Base-by-base conservation (phyloP, 805 yeast genomes). In the Metschnikowia noctiluminum region DNA sequence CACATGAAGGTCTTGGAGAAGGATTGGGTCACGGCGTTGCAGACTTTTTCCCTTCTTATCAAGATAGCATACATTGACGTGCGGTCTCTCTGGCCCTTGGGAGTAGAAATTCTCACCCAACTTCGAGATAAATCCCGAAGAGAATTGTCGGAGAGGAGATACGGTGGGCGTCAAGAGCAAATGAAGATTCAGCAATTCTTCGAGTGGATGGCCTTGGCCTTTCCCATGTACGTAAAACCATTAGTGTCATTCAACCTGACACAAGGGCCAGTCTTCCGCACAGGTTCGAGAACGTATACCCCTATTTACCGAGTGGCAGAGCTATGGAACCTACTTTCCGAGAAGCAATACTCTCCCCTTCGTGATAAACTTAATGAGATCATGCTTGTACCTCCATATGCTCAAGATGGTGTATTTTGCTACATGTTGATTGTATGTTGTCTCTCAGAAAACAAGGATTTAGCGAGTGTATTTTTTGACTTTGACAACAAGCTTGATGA, bases 1-100 rank as follows among this genome's bases (percentile, higher is more conserved):
- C 84, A 82, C 53, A 36, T 78, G 10, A 71, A 72, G 48, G 60
- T 85, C 3, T 57, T 78, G 38, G 64, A 73, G 35, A 59, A 68
- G 30, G 73, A 81, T 8, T 86, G 89, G 89, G 56, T 61, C 6
- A 40, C 69, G 13, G 86, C 87, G 0, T 81, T 79, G 56, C 72
- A 72, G 46, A 64, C 80, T 7, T 81, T 81, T 54, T 62, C 79
- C 9, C 45, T 80, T 1, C 60, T 86, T 21, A 60, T 82, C 2
- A 62, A 85, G 44, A 55, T 78, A 0, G 77, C 77, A 1, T 62
- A 62, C 1, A 71, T 79, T 10, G 88, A 85, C 59, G 60, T 84
- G 6, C 67, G 81, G 46, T 64, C 76, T 3, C 59, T 84, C 10
- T 86, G 91, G 91, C 78, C 85, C 0, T 35, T 84, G 0, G 90